These are phyloP conservation scores for Chaetomiaceae sp. DNA, from an alignment of 2,329 filamentous ascomycete species.

Conservation along the genomic window DNA sequence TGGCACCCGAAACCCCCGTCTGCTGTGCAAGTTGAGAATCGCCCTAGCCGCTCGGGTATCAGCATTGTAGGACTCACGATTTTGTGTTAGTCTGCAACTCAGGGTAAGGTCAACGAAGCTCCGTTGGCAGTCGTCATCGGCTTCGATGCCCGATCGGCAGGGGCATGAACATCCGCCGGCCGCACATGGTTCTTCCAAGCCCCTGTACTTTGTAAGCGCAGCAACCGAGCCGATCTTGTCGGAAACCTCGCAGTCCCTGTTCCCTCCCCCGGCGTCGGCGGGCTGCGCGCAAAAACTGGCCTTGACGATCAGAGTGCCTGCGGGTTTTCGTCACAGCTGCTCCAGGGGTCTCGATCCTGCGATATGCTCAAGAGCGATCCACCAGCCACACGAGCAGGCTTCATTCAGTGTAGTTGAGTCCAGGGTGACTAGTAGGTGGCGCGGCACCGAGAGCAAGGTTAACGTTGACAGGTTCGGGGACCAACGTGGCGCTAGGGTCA, in stretches of 20 bases:
- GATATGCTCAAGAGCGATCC: background rate
- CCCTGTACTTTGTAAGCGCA: too few species aligned
- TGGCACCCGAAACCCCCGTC: too few species aligned
- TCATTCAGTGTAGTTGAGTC: too few species aligned
- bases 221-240: background rate
- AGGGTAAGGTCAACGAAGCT: too few species aligned
- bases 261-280: background rate
- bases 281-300: background rate
- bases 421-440: too few species aligned
- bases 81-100: background rate
- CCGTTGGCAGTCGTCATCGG: background rate
- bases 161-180: background rate
- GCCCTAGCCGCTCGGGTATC: too few species aligned
- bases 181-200: too few species aligned
- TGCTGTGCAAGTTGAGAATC: too few species aligned
- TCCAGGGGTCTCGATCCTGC: constrained; percentile 6
- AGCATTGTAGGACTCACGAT: too few species aligned
- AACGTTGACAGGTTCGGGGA: background rate
- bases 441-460: background rate
- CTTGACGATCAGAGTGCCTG: background rate
- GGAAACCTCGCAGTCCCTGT: background rate
- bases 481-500: background rate
- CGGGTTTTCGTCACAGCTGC: background rate
- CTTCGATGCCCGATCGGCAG: background rate
- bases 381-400: constrained; percentile 3